Base-by-base conservation (phyloP, 371 early-diverging fungal species). In the Conidiobolus incongruus region DNA sequence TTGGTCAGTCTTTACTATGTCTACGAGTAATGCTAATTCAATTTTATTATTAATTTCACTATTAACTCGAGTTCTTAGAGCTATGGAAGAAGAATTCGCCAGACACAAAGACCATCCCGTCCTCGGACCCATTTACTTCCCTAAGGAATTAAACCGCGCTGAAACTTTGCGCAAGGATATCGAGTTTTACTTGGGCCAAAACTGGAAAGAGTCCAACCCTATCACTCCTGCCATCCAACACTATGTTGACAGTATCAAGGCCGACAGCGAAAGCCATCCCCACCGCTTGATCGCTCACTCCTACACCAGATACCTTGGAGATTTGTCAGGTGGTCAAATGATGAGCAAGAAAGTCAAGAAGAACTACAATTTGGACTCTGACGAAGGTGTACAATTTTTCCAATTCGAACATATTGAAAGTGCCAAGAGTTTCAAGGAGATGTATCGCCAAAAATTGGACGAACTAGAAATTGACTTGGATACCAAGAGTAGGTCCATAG, bases 251-350 rank as follows among this genome's bases (percentile, higher is more conserved):
- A 52, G 59, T 10, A 55, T 65, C 57, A 47, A 55, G 21, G 44
- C 49, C 0, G 60, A 63, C 13, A 56, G 58, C 44, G 45, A 28
- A 2, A 38, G 49, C 17, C 50, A 52, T 26, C 63, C 65, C 13
- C 59, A 60, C 17, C 43, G 60, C 2, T 41, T 68, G 15, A 53
- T 68, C 21, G 62, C 68, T 33, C 62, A 65, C 44, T 56, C 61
- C 37, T 68, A 64, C 32, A 51, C 63, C 13, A 58, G 68, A 28
- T 68, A 68, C 37, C 45, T 68, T 1, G 68, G 68, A 45, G 68
- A 68, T 45, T 47, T 68, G 38, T 60, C 60, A 40, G 62, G 65
- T 44, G 68, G 68, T 29, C 68, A 65, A 28, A 59, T 65, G 17
- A 40, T 68, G 31, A 49, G 61, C 16, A 57, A 56, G 19, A 47